Percentiles rank a stretch among this genome's conserved stretches.
Evolutionary conservation across 768 basidiomycete genomes (phyloP).

Genomic region (Aureoboletus auriporus): DNA sequence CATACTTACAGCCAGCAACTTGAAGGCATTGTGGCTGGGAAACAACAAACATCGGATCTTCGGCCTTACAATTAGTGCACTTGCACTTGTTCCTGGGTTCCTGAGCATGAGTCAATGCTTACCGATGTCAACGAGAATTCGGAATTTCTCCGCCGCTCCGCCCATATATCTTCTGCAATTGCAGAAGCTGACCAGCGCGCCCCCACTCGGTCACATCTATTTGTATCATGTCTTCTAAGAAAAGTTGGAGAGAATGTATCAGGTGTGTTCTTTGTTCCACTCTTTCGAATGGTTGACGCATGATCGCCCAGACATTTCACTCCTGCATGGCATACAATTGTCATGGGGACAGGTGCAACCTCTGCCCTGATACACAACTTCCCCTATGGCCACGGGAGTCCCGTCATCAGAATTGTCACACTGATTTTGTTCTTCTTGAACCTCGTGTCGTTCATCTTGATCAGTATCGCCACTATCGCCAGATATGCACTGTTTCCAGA

Average conservation of each 20-base stretch:
- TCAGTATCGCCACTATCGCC: slow-evolving; percentile 31
- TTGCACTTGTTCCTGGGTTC: too few relatives aligned
- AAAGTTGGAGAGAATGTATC: slow-evolving; percentile 36
- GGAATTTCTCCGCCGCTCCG: too few relatives aligned
- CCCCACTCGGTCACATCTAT: too few relatives aligned
- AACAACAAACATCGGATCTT: too few relatives aligned
- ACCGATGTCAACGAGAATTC: too few relatives aligned
- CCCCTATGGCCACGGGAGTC: slow-evolving; percentile 37
- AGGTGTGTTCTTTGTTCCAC: slow-evolving; percentile 15
- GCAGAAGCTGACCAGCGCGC: too few relatives aligned
- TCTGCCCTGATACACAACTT: slow-evolving; percentile 39
- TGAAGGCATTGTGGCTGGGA: too few relatives aligned
- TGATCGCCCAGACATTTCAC: slow-evolving; percentile 38
- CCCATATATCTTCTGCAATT: too few relatives aligned
- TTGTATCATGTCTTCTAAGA: too few relatives aligned
- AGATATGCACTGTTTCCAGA: slow-evolving; percentile 41
- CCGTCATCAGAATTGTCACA: slow-evolving; percentile 32
- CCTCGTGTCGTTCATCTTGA: slow-evolving; percentile 35
- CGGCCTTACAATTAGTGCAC: too few relatives aligned
- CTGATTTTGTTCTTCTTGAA: slow-evolving; percentile 39
- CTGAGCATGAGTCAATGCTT: too few relatives aligned
- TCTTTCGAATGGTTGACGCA: background rate
- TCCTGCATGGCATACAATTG: slow-evolving; percentile 44
- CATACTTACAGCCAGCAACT: too few relatives aligned
- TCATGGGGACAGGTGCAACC: slow-evolving; percentile 45